Conservation (phyloP, 352 stramenopile species). For the Albugo candida region DNA sequence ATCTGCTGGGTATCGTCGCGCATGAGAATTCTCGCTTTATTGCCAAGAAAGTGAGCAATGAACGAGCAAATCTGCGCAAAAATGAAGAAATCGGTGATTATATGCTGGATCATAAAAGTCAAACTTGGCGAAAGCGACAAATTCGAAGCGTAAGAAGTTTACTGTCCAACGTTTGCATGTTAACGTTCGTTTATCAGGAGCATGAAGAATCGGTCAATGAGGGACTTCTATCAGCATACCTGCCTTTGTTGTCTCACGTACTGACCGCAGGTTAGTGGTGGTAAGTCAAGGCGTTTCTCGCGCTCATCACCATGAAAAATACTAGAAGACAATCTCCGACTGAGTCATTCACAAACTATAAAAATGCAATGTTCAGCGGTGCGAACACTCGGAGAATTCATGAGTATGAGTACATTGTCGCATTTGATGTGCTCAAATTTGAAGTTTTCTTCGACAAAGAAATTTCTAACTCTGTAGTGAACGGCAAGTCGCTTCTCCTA, state of each 20-base stretch:
- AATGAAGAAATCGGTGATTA: background rate
- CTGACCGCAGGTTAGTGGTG: background rate
- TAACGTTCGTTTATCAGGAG: background rate
- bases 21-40: background rate
- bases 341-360: too few relatives aligned
- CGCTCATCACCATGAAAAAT: too few relatives aligned
- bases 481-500: too few relatives aligned
- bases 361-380: background rate
- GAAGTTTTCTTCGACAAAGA: too few relatives aligned
- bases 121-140: background rate
- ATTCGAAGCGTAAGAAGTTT: background rate
- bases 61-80: background rate
- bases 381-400: slow-evolving; percentile 7
- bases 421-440: background rate
- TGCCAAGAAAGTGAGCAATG: background rate
- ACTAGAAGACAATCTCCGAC: too few relatives aligned
- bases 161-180: background rate
- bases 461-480: too few relatives aligned
- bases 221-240: slow-evolving; percentile 5
- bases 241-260: slow-evolving; percentile 2
- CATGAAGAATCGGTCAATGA: background rate
- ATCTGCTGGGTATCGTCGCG: background rate
- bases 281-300: background rate
- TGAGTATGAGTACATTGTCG: slow-evolving; percentile 1
- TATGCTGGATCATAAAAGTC: background rate